Conservation (phyloP, 345 rosid genomes). For the Punica granatum region DNA sequence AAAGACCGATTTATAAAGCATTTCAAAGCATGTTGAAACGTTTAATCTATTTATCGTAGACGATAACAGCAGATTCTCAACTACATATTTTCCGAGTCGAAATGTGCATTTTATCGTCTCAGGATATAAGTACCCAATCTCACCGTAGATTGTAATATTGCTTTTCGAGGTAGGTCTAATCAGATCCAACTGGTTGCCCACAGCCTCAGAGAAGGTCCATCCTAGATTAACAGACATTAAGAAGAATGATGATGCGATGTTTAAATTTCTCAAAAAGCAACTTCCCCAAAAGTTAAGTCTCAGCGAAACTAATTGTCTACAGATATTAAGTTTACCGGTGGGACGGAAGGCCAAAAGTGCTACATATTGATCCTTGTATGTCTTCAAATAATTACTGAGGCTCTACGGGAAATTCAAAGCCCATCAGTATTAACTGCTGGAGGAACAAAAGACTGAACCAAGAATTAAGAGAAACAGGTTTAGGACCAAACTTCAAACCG, state of each 20-base stretch:
- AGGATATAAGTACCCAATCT: no score
- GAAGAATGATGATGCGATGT: background rate
- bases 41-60: no score
- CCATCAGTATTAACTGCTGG: background rate
- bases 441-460: background rate
- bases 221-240: conserved; percentile 47
- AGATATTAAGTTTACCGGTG: conserved; percentile 35
- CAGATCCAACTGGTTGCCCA: conserved; percentile 50
- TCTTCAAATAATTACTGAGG: conserved; percentile 43
- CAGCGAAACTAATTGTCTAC: background rate
- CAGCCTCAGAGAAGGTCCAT: conserved; percentile 65
- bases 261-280: background rate
- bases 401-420: conserved; percentile 20
- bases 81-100: no score
- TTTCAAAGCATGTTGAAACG: background rate
- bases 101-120: no score
- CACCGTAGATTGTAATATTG: conserved; percentile 64
- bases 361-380: conserved; percentile 32
- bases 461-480: conserved; percentile 3
- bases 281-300: background rate
- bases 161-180: conserved; percentile 56
- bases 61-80: no score
- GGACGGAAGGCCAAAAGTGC: conserved; percentile 71
- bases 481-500: conserved; percentile 40
- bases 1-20: background rate